phyloP scores from a whole-genome alignment of 1,284 basidiomycete species.

The Tranzscheliella williamsii region DNA sequence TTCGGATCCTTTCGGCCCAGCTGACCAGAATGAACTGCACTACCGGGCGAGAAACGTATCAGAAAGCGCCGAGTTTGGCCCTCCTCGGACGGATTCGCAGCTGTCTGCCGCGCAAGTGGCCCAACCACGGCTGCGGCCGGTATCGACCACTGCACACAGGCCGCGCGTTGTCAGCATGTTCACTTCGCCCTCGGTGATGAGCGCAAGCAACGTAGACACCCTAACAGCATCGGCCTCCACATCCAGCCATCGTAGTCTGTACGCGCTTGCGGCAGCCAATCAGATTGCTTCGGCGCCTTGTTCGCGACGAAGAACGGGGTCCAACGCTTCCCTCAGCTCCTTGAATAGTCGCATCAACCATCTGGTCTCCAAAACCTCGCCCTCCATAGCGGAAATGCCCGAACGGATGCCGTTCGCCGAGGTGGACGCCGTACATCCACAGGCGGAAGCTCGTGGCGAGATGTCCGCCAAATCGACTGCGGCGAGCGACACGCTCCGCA shows the following conservation, averaged over 20 bases:
- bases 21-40: no score
- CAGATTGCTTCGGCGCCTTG: not conserved
- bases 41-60: no score
- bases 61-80: no score
- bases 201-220: constrained; percentile 2
- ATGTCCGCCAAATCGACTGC: not conserved
- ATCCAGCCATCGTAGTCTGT: constrained; percentile 8
- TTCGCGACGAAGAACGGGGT: constrained; percentile 10
- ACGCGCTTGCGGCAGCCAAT: constrained; percentile 2
- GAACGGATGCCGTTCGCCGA: constrained; percentile 1
- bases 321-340: constrained; percentile 14
- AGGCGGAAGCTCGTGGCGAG: constrained; percentile 1
- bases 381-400: constrained; percentile 13
- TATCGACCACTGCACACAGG: not conserved
- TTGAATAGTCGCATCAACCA: constrained; percentile 4
- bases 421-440: not conserved
- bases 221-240: constrained; percentile 7
- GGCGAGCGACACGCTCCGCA: constrained; percentile 11
- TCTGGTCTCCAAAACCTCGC: constrained; percentile 15
- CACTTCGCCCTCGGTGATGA: constrained; percentile 6
- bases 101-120: no score
- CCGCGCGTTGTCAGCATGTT: constrained; percentile 19
- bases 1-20: not conserved
- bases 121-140: no score
- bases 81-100: no score